Evolutionary conservation across 2,329 filamentous ascomycete genomes (phyloP).

Genomic region (Mycosphaerella sp.): DNA sequence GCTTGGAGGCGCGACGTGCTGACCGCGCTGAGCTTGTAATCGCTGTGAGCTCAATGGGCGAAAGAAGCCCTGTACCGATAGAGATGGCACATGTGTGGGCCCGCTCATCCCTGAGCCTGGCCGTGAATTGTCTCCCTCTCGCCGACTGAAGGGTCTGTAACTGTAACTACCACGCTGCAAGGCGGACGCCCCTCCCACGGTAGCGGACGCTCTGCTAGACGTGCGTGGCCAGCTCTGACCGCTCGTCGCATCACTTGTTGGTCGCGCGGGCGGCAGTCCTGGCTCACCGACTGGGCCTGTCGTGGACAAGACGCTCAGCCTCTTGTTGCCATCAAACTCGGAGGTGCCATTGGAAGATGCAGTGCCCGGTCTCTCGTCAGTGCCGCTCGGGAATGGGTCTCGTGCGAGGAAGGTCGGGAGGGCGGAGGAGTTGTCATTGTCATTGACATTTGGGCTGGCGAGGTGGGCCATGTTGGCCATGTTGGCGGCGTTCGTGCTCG

Average conservation of each 20-base stretch:
- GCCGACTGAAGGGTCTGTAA: slow-evolving; percentile 7
- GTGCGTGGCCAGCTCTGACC: slow-evolving; percentile 6
- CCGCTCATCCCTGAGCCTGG: slow-evolving; percentile 57
- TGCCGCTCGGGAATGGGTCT: slow-evolving; percentile 18
- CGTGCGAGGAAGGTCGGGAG: slow-evolving; percentile 27
- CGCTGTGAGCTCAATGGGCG: slow-evolving; percentile 95
- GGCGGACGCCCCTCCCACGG: slow-evolving; percentile 12
- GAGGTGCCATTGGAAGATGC: slow-evolving; percentile 20
- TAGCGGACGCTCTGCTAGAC: slow-evolving; percentile 12
- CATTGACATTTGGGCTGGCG: not conserved
- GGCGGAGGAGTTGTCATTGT: slow-evolving; percentile 9
- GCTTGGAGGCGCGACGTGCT: slow-evolving; percentile 28
- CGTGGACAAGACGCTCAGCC: slow-evolving; percentile 27
- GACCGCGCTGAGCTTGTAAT: slow-evolving; percentile 79
- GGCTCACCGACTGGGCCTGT: slow-evolving; percentile 45
- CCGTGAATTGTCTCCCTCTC: slow-evolving; percentile 20
- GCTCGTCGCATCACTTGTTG: slow-evolving; percentile 22
- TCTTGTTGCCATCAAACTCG: slow-evolving; percentile 16
- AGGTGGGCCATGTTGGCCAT: not conserved
- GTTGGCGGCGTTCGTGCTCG: not conserved
- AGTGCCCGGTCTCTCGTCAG: not conserved
- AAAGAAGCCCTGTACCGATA: slow-evolving; percentile 88
- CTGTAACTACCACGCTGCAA: slow-evolving; percentile 13
- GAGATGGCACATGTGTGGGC: slow-evolving; percentile 79
- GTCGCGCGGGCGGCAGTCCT: slow-evolving; percentile 44